phyloP scores from a whole-genome alignment of 371 early-diverging fungal species.

The Mortierella sp. region DNA sequence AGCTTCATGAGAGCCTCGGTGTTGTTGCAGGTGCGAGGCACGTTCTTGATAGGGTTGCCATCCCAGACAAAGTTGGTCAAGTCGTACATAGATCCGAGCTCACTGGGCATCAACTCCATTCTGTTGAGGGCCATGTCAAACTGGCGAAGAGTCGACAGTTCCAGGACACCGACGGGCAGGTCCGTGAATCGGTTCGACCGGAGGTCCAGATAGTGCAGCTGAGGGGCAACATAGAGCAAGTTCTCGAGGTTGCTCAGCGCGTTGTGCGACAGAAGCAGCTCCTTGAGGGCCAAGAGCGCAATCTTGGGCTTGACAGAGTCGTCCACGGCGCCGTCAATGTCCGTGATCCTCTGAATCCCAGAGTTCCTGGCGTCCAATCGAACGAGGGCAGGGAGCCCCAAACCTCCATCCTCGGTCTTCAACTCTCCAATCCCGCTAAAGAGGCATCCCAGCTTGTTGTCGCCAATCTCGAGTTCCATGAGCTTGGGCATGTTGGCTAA shows the following conservation, averaged over 20 bases:
- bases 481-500: conserved; percentile 59
- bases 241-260: conserved; percentile 52
- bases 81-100: conserved; percentile 65
- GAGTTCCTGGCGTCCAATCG: conserved; percentile 75
- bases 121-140: conserved; percentile 77
- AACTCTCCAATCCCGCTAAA: conserved; percentile 32
- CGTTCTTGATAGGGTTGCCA: conserved; percentile 70
- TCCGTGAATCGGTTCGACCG: conserved; percentile 70
- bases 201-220: conserved; percentile 74
- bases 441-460: conserved; percentile 60
- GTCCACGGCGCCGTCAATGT: conserved; percentile 32
- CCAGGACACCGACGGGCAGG: conserved; percentile 66
- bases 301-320: conserved; percentile 40
- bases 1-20: conserved; percentile 67
- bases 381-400: conserved; percentile 59
- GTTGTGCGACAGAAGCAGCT: conserved; percentile 69
- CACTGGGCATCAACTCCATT: conserved; percentile 65
- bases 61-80: conserved; percentile 67
- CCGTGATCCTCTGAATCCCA: conserved; percentile 47
- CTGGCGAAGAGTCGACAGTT: conserved; percentile 64
- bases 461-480: conserved; percentile 63
- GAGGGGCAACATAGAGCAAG: conserved; percentile 49
- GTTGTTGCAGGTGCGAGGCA: conserved; percentile 58
- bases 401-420: background rate
- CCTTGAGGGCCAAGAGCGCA: conserved; percentile 66